A percentile compares a stretch with the other conserved stretches of the same genome.
These are phyloP conservation scores for Ophiocordyceps robertsii DNA, from an alignment of 2,329 filamentous ascomycete genomes.

Conservation along the genomic window DNA sequence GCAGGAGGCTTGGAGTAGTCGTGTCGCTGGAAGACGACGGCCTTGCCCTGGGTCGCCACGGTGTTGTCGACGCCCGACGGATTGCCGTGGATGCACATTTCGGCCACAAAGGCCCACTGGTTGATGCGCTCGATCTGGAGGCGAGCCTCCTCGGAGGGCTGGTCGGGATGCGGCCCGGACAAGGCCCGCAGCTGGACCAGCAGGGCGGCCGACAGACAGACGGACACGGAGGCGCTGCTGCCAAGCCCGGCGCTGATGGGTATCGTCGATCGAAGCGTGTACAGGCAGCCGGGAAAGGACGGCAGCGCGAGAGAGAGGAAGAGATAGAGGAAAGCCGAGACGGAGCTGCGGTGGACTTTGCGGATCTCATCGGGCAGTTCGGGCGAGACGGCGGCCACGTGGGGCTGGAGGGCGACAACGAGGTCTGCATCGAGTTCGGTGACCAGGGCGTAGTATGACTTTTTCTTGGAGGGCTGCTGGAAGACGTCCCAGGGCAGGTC, in stretches of 20 bases:
- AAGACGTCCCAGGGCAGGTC: conserved; percentile 79
- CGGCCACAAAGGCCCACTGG: conserved; percentile 90
- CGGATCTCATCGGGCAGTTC: conserved; percentile 54
- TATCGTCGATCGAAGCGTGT: conserved; percentile 86
- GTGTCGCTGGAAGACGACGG: conserved; percentile 74
- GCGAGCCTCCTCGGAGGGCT: conserved; percentile 75
- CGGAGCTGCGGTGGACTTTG: conserved; percentile 74
- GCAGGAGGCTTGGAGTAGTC: conserved; percentile 66
- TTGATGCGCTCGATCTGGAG: conserved; percentile 92
- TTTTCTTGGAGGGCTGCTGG: conserved; percentile 71
- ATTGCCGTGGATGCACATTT: conserved; percentile 96
- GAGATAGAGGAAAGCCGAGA: conserved; percentile 80
- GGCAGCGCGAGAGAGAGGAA: conserved; percentile 77
- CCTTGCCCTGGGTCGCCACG: conserved; percentile 84
- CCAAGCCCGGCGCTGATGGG: conserved; percentile 85
- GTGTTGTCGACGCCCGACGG: conserved; percentile 97
- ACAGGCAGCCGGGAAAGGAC: conserved; percentile 68
- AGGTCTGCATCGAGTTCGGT: conserved; percentile 76
- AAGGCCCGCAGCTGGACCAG: conserved; percentile 80
- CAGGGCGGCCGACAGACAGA: conserved; percentile 74
- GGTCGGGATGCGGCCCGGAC: conserved; percentile 82
- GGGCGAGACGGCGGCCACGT: conserved; percentile 58
- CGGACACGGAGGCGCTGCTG: conserved; percentile 86
- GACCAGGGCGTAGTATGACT: conserved; percentile 83
- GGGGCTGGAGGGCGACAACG: conserved; percentile 65